These are phyloP conservation scores for Starmerella bombi DNA, from an alignment of 805 yeast species.

Conservation along the genomic window DNA sequence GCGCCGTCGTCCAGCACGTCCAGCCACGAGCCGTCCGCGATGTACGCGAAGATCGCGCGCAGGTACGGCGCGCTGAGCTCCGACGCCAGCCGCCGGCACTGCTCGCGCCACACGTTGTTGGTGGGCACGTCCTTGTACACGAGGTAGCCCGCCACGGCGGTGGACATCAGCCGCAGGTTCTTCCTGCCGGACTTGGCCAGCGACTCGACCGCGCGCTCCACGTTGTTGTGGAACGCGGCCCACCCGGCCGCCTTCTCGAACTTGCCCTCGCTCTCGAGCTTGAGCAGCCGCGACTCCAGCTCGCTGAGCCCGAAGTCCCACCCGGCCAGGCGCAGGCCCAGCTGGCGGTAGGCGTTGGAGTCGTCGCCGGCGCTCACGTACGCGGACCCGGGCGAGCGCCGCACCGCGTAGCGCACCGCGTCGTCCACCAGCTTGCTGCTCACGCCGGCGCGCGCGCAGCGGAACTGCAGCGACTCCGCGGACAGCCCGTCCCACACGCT, in stretches of 20 bases:
- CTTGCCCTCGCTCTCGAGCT: constrained; percentile 44
- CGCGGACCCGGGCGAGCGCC: constrained; percentile 30
- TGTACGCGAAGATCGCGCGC: constrained; percentile 82
- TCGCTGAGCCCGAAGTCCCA: constrained; percentile 74
- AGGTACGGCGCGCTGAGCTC: constrained; percentile 81
- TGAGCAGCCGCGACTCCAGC: constrained; percentile 51
- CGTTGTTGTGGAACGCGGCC: constrained; percentile 91
- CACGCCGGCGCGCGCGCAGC: constrained; percentile 19
- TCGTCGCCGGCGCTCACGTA: constrained; percentile 27
- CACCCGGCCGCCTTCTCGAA: constrained; percentile 92
- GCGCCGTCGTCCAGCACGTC: constrained; percentile 85
- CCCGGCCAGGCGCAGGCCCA: constrained; percentile 76
- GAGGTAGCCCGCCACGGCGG: constrained; percentile 85
- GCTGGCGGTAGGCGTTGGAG: constrained; percentile 51
- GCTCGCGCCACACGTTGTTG: constrained; percentile 83
- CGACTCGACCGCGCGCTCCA: constrained; percentile 66
- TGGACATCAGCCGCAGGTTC: constrained; percentile 63
- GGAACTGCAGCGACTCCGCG: constrained; percentile 27
- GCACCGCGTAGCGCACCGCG: constrained; percentile 42
- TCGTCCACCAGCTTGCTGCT: constrained; percentile 34
- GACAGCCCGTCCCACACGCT: constrained; percentile 62
- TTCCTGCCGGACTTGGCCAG: constrained; percentile 61
- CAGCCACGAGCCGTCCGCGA: constrained; percentile 93
- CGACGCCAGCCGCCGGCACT: constrained; percentile 76
- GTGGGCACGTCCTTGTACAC: constrained; percentile 43